Percentiles rank a stretch among this genome's conserved stretches.
These are phyloP conservation scores for Curvularia spicifera DNA, from an alignment of 2,329 filamentous ascomycete species.

Conservation along the genomic window DNA sequence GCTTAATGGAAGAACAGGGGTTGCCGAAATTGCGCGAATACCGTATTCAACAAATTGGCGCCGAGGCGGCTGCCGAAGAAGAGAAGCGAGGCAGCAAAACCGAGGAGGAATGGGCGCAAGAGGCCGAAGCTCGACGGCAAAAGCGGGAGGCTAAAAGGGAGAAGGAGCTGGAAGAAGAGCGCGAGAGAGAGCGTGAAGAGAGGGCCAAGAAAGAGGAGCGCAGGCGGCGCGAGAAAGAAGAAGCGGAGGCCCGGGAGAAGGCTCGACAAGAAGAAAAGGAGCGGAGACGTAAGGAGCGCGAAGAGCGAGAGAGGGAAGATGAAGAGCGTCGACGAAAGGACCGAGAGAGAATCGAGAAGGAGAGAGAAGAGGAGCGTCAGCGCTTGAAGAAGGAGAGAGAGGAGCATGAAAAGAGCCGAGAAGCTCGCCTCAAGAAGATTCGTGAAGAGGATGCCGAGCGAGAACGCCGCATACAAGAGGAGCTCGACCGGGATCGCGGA, in stretches of 20 bases:
- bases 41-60: conserved; percentile 70
- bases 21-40: conserved; percentile 73
- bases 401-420: conserved; percentile 53
- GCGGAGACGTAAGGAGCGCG: conserved; percentile 43
- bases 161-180: conserved; percentile 66
- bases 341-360: conserved; percentile 39
- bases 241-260: conserved; percentile 54
- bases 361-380: conserved; percentile 59
- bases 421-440: conserved; percentile 52
- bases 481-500: conserved; percentile 58
- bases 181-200: conserved; percentile 60
- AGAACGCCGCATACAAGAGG: conserved; percentile 52
- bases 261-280: conserved; percentile 57
- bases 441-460: conserved; percentile 45
- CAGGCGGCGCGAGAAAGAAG: conserved; percentile 57
- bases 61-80: conserved; percentile 71
- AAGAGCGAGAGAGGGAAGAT: conserved; percentile 41
- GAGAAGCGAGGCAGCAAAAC: conserved; percentile 70
- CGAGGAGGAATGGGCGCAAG: conserved; percentile 74
- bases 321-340: conserved; percentile 43
- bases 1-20: conserved; percentile 65
- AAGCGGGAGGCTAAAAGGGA: conserved; percentile 68
- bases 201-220: conserved; percentile 64
- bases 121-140: conserved; percentile 65
- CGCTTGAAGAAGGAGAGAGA: conserved; percentile 54